Evolutionary conservation across 805 yeast species (phyloP).

Genomic region (Kodamaea hsintzibuensis): DNA sequence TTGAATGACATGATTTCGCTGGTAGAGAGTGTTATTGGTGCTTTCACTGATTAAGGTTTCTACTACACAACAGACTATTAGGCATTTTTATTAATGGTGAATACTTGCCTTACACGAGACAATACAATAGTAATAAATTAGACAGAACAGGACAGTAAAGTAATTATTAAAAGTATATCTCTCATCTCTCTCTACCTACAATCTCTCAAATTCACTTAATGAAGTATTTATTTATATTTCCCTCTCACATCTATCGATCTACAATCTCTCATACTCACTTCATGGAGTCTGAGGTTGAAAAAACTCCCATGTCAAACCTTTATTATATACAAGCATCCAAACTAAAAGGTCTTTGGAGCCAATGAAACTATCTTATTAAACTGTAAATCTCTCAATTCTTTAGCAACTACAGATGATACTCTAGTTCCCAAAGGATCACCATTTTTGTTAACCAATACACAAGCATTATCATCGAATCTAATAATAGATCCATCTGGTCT

Average conservation of each 20-base stretch:
- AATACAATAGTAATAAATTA: no score
- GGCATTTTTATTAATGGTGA: neutral
- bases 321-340: slow-evolving; percentile 2
- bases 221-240: no score
- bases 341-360: slow-evolving; percentile 67
- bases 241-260: no score
- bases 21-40: slow-evolving; percentile 18
- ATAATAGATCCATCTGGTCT: slow-evolving; percentile 87
- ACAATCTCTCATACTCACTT: no score
- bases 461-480: slow-evolving; percentile 93
- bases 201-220: no score
- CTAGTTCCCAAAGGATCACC: slow-evolving; percentile 95
- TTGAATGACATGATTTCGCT: slow-evolving; percentile 20
- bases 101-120: neutral
- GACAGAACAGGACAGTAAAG: no score
- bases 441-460: slow-evolving; percentile 89
- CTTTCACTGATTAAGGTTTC: slow-evolving; percentile 10
- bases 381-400: slow-evolving; percentile 81
- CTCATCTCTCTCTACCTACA: no score
- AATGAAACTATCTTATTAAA: slow-evolving; percentile 83
- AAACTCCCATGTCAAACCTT: neutral
- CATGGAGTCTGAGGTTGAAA: no score
- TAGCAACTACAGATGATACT: slow-evolving; percentile 86
- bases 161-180: no score
- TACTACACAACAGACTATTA: neutral